These are phyloP conservation scores for Metarhizium album DNA, from an alignment of 2,329 filamentous ascomycete genomes.

Conservation along the genomic window DNA sequence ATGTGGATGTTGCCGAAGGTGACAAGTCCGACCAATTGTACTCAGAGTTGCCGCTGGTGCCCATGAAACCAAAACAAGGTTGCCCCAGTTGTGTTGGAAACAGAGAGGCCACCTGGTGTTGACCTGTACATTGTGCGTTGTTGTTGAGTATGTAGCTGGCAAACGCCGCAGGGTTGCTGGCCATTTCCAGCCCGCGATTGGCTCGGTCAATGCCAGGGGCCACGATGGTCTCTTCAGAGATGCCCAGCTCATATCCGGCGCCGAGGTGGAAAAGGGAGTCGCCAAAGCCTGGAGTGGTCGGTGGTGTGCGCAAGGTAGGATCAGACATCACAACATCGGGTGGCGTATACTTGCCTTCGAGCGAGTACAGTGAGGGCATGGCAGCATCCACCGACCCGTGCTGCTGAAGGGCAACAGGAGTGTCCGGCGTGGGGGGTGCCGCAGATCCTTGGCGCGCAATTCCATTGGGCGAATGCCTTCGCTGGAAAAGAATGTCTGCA, in stretches of 20 bases:
- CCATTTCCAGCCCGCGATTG: slow-evolving; percentile 35
- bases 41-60: slow-evolving; percentile 27
- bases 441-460: slow-evolving; percentile 26
- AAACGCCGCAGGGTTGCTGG: slow-evolving; percentile 27
- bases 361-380: slow-evolving; percentile 22
- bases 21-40: slow-evolving; percentile 41
- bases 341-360: slow-evolving; percentile 19
- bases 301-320: slow-evolving; percentile 40
- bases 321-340: slow-evolving; percentile 25
- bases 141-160: slow-evolving; percentile 34
- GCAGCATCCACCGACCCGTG: slow-evolving; percentile 28
- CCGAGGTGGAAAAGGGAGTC: slow-evolving; percentile 30
- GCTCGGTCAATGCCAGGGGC: slow-evolving; percentile 36
- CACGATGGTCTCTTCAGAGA: slow-evolving; percentile 37
- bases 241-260: slow-evolving; percentile 26
- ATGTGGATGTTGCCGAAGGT: slow-evolving; percentile 22
- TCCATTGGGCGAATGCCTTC: slow-evolving; percentile 31
- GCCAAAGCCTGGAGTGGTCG: slow-evolving; percentile 39
- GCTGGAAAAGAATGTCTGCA: slow-evolving; percentile 33
- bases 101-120: slow-evolving; percentile 18
- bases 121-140: slow-evolving; percentile 25
- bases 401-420: slow-evolving; percentile 30
- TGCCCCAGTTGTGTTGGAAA: slow-evolving; percentile 26
- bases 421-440: slow-evolving; percentile 40
- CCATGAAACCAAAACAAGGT: slow-evolving; percentile 27